Base-by-base conservation (phyloP, 2,329 filamentous ascomycete species). In the Plenodomus biglobosus region DNA sequence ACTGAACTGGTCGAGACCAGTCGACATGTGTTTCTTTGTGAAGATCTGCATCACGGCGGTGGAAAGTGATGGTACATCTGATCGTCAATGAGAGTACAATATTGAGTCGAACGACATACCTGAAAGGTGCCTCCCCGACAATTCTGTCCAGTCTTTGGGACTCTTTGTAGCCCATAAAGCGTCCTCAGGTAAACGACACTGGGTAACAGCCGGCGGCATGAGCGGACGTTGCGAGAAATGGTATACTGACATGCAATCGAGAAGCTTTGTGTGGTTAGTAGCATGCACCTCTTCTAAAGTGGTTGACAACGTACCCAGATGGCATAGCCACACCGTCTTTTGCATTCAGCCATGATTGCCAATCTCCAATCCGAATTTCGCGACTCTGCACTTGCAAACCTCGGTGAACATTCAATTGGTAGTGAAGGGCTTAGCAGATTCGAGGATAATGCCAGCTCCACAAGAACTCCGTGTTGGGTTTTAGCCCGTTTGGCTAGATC, bases 1-100 rank as follows among this genome's bases (percentile, higher is more conserved):
- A 32, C 75, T 74, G 47, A 80, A 77, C 40, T 81, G 78, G 13
- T 77, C 76, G 32, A 75, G 72, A 8, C 69, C 70, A 2, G 21
- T 8, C 18, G 18, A 34, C 4, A 44, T 40, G n/a, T 46, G 30
- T 19, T 53, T 50, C 22, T 53, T 40, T 6, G 42, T 37, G 32
- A 52, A 52, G 2, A 52, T 37, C 3, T 18, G 19, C 3, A 40
- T 32, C 8, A 19, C 42, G 2, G 49, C 49, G 15, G 45, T 16
- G 10, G 45, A 36, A 17, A 52, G 19, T 6, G 45, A 52, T 10
- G 44, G 42, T 3, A 16, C 32, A 11, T 34, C 49, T 48, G 22
- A 21, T 13, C 10, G 11, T 8, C 18, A 2, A 6, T 50, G 6
- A 35, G 21, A 8, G 16, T 8, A 6, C 13, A 17, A n/a, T 15